These are phyloP conservation scores for Kluyveromyces nonfermentans DNA, from an alignment of 805 yeast species.

Conservation along the genomic window DNA sequence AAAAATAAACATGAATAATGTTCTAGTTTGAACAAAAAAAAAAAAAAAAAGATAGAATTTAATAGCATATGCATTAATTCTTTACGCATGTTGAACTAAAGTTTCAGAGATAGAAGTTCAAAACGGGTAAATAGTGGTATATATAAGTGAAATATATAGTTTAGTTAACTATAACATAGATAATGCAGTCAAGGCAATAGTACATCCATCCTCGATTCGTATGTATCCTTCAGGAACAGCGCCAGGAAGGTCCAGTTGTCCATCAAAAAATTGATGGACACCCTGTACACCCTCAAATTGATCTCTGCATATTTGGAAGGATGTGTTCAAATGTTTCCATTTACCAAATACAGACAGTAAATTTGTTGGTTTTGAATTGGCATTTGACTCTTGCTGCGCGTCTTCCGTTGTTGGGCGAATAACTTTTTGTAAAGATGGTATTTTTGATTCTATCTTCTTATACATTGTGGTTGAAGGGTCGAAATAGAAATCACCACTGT, in stretches of 20 bases:
- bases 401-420: constrained; percentile 12
- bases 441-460: constrained; percentile 12
- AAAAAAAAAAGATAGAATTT: too few species aligned
- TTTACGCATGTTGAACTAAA: too few species aligned
- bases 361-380: constrained; percentile 12
- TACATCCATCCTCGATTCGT: constrained; percentile 61
- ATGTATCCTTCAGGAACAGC: constrained; percentile 34
- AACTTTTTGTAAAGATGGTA: constrained; percentile 24
- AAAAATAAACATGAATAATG: neutral
- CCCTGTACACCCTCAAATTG: constrained; percentile 44
- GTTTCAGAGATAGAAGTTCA: too few species aligned
- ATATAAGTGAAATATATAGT: neutral
- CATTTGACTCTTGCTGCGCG: constrained; percentile 14
- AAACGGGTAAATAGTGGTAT: too few species aligned
- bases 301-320: constrained; percentile 44
- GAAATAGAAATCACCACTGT: constrained; percentile 55
- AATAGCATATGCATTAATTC: too few species aligned
- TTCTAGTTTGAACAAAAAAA: neutral
- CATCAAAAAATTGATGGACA: constrained; percentile 63
- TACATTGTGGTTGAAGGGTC: constrained; percentile 23
- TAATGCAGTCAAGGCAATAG: constrained; percentile 42
- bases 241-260: constrained; percentile 41
- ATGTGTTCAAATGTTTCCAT: constrained; percentile 43
- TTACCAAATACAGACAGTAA: constrained; percentile 55
- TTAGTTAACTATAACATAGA: neutral